Conservation (phyloP, 768 basidiomycete species). For the Cystofilobasidium bisporidii region DNA sequence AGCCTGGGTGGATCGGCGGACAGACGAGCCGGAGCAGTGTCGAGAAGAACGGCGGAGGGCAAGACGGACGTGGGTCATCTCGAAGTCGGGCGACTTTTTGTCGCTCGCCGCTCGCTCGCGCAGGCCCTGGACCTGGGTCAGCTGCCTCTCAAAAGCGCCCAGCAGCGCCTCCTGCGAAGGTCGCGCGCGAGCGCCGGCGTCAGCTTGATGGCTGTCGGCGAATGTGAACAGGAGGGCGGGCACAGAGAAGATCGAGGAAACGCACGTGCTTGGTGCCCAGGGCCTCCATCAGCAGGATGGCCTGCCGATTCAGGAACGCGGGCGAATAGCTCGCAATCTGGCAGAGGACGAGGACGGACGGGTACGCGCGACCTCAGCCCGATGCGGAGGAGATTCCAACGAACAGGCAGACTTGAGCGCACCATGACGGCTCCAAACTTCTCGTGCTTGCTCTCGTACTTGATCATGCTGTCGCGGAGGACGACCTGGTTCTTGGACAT, state of each 20-base stretch:
- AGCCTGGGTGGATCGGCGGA: no score
- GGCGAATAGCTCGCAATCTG: slow-evolving; percentile 12
- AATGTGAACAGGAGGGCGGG: background rate
- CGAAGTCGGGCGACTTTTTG: background rate
- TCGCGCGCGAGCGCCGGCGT: no score
- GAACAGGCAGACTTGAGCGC: background rate
- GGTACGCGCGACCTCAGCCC: background rate
- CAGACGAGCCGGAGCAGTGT: no score
- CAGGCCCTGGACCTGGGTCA: background rate
- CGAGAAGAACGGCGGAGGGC: background rate
- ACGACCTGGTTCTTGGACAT: background rate
- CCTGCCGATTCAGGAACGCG: slow-evolving; percentile 19
- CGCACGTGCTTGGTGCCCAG: slow-evolving; percentile 5
- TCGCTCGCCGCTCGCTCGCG: background rate
- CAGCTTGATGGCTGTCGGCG: background rate
- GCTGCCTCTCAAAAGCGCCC: background rate
- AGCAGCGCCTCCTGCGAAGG: background rate
- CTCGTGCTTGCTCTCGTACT: slow-evolving; percentile 3
- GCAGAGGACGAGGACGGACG: background rate
- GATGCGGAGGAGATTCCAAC: no score
- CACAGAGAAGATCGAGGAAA: no score
- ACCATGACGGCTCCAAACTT: slow-evolving; percentile 19
- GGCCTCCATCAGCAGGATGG: slow-evolving; percentile 16
- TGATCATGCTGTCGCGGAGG: slow-evolving; percentile 11
- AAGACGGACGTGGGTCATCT: background rate